Percentiles rank a stretch among this genome's conserved stretches.
phyloP scores from a whole-genome alignment of 129 eudicot genomes.

The Flaveria trinervia region DNA sequence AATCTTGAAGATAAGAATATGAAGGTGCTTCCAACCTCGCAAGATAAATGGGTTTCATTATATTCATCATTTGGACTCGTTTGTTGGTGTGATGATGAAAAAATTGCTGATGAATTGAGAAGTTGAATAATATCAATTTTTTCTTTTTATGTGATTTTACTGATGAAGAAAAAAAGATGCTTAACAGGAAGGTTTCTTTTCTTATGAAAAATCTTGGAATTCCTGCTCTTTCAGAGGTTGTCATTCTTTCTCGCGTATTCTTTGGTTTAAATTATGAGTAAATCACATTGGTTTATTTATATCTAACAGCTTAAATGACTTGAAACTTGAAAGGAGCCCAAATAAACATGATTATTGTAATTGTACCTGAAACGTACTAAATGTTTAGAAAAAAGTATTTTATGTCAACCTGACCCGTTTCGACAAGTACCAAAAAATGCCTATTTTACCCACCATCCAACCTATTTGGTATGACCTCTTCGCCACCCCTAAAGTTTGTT shows the following conservation, averaged over 20 bases:
- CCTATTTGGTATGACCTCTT: background rate
- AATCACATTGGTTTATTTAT: background rate
- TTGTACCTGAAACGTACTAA: background rate
- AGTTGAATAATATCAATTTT: conserved; percentile 47
- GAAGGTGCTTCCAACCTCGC: conserved; percentile 73
- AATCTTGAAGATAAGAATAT: conserved; percentile 51
- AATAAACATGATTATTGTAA: background rate
- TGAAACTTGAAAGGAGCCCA: background rate
- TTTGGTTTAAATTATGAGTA: background rate
- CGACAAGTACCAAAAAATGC: background rate
- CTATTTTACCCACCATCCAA: background rate
- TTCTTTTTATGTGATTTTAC: conserved; percentile 58
- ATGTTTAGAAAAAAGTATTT: background rate
- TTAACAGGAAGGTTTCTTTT: conserved; percentile 31
- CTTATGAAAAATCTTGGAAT: conserved; percentile 62
- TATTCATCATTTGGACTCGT: conserved; percentile 50
- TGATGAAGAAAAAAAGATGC: conserved; percentile 53
- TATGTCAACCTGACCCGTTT: background rate
- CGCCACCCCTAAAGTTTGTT: background rate
- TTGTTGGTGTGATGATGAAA: conserved; percentile 85
- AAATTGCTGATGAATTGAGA: conserved; percentile 59
- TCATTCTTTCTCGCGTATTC: conserved; percentile 6
- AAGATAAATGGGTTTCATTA: conserved; percentile 88
- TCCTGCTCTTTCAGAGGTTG: conserved; percentile 74
- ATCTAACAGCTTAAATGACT: background rate